A percentile compares a stretch with the other conserved stretches of the same genome.
These are phyloP conservation scores for Cymbopogon citratus DNA, from an alignment of 176 grass and related monocot genomes.

Conservation along the genomic window DNA sequence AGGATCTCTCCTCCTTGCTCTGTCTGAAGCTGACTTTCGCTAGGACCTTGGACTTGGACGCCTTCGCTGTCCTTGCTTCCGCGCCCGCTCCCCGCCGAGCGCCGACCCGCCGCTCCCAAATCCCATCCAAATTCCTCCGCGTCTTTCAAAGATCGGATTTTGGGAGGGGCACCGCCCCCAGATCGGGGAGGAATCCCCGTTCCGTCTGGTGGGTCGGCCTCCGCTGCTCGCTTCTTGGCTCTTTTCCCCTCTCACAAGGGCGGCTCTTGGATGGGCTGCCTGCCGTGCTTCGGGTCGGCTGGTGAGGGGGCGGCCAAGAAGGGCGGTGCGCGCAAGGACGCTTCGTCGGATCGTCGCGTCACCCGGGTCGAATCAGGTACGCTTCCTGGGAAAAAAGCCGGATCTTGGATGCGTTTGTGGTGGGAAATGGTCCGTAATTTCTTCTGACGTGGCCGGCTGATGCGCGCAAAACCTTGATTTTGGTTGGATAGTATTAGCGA, in stretches of 20 bases:
- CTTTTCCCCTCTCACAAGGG: not conserved
- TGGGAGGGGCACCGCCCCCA: slow-evolving; percentile 34
- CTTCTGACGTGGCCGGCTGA: not conserved
- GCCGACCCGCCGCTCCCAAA: slow-evolving; percentile 37
- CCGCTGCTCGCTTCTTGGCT: slow-evolving; percentile 21
- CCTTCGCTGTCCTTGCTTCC: not conserved
- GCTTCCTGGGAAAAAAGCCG: slow-evolving; percentile 23
- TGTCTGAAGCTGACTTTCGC: slow-evolving; percentile 52
- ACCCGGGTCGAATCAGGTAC: slow-evolving; percentile 60
- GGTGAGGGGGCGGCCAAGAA: slow-evolving; percentile 49
- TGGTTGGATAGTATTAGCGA: not conserved
- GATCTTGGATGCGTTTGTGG: slow-evolving; percentile 28
- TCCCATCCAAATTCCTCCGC: slow-evolving; percentile 29
- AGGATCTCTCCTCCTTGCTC: not conserved
- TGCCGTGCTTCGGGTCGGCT: slow-evolving; percentile 71
- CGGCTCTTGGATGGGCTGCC: slow-evolving; percentile 70
- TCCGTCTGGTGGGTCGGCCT: slow-evolving; percentile 38
- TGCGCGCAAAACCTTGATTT: slow-evolving; percentile 11
- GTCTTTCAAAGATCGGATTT: slow-evolving; percentile 24
- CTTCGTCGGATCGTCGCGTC: slow-evolving; percentile 30
- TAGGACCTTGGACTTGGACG: not conserved
- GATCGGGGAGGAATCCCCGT: slow-evolving; percentile 44
- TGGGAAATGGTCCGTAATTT: slow-evolving; percentile 13
- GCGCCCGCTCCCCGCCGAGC: slow-evolving; percentile 19
- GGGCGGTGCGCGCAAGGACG: slow-evolving; percentile 40